A percentile compares a stretch with the other conserved stretches of the same genome.
These are phyloP conservation scores for Leucogyrophana mollusca DNA, from an alignment of 768 basidiomycete species.

Conservation along the genomic window DNA sequence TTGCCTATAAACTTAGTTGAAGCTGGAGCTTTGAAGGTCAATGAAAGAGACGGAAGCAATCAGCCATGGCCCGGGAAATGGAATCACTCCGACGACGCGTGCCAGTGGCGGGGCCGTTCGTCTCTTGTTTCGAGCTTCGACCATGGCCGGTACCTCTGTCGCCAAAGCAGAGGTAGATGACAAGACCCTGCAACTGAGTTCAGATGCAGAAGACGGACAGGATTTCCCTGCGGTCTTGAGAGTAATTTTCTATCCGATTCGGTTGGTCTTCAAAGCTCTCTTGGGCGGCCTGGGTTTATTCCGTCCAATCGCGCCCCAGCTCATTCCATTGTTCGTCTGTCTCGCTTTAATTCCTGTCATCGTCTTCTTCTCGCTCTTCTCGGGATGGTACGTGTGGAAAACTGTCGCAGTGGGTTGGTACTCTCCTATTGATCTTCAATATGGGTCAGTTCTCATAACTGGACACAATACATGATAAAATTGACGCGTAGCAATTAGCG, in stretches of 20 bases:
- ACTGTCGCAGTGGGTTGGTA: constrained; percentile 72
- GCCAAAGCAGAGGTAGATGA: constrained; percentile 1
- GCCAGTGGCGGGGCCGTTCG: too few relatives aligned
- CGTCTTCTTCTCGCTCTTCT: constrained; percentile 56
- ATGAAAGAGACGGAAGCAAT: too few relatives aligned
- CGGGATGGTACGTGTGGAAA: constrained; percentile 76
- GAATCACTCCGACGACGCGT: too few relatives aligned
- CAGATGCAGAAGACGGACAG: too few relatives aligned
- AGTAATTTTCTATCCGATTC: too few relatives aligned
- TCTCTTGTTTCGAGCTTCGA: too few relatives aligned
- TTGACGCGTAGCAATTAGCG: constrained; percentile 37
- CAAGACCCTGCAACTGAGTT: neutral
- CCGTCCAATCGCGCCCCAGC: constrained; percentile 55
- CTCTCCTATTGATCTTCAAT: constrained; percentile 68
- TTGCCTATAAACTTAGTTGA: neutral
- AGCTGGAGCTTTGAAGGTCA: too few relatives aligned
- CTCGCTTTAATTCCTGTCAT: constrained; percentile 61
- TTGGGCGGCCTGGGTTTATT: constrained; percentile 31
- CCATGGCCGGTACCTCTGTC: neutral
- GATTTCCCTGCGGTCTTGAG: too few relatives aligned
- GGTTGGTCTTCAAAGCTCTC: constrained; percentile 4
- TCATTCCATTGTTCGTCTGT: constrained; percentile 67
- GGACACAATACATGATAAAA: neutral
- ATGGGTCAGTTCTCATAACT: constrained; percentile 55
- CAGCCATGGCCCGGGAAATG: too few relatives aligned